Evolutionary conservation across 768 basidiomycete genomes (phyloP).

Genomic region (Postia placenta): DNA sequence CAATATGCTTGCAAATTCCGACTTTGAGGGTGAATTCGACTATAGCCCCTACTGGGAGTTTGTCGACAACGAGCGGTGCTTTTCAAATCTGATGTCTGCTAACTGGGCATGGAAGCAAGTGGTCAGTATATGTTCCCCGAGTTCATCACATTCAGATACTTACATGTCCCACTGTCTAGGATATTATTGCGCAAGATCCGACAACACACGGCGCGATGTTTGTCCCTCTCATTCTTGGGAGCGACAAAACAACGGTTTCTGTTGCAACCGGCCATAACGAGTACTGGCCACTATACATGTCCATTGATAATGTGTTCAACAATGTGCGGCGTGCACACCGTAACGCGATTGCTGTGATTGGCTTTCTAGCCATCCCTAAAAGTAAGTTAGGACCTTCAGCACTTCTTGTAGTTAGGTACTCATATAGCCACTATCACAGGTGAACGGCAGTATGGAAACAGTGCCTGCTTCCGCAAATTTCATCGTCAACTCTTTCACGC

Average conservation of each 20-base stretch:
- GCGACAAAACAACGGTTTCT: conserved; percentile 24
- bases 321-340: conserved; percentile 16
- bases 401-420: too few relatives aligned
- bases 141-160: too few relatives aligned
- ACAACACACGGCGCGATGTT: conserved; percentile 14
- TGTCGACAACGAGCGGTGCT: conserved; percentile 3
- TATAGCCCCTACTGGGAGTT: conserved; percentile 13
- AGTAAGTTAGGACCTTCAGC: conserved; percentile 13
- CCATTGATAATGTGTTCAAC: conserved; percentile 19
- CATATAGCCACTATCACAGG: too few relatives aligned
- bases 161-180: too few relatives aligned
- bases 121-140: conserved; percentile 14
- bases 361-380: conserved; percentile 27
- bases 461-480: conserved; percentile 7
- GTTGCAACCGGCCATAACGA: conserved; percentile 19
- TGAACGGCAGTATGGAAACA: too few relatives aligned
- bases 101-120: conserved; percentile 25
- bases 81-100: conserved; percentile 21
- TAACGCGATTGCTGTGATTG: conserved; percentile 10
- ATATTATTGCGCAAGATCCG: conserved; percentile 3
- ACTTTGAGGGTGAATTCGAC: conserved; percentile 19
- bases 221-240: conserved; percentile 19
- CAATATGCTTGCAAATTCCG: conserved; percentile 16
- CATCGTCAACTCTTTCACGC: conserved; percentile 10
- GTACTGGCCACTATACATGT: conserved; percentile 23